Percentiles rank a stretch among this genome's conserved stretches.
Evolutionary conservation across 495 filamentous ascomycete species (phyloP).

Genomic region (Lineolata rhizophorae): DNA sequence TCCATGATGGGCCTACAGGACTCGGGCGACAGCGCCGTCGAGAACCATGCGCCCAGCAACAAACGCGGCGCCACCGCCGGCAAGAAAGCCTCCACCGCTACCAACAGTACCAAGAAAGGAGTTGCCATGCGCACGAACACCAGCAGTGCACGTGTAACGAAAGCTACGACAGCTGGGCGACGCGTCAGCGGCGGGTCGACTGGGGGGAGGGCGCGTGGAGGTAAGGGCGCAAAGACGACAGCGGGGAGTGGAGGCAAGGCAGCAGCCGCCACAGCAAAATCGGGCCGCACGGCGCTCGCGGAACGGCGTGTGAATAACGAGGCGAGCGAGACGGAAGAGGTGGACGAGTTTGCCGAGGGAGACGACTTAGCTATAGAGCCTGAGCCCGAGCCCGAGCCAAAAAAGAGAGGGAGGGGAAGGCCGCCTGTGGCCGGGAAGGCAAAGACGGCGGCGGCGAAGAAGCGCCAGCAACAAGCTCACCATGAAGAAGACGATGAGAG

Average conservation of each 20-base stretch:
- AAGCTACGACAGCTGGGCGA: constrained; percentile 9
- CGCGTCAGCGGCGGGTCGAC: constrained; percentile 11
- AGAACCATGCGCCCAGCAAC: too few species aligned
- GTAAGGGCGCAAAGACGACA: too few species aligned
- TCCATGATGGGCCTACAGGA: neutral
- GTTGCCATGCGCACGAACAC: neutral
- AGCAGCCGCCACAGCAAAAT: constrained; percentile 10
- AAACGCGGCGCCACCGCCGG: neutral
- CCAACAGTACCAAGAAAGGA: neutral
- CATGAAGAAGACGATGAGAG: too few species aligned
- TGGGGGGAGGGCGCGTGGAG: too few species aligned
- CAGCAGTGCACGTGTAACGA: constrained; percentile 5
- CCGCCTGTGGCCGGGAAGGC: constrained; percentile 1
- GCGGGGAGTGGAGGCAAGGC: too few species aligned
- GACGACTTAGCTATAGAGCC: neutral
- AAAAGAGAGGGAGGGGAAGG: constrained; percentile 5
- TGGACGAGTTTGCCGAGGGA: constrained; percentile 22
- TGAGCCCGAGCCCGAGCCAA: constrained; percentile 16
- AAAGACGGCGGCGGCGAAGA: constrained; percentile 1
- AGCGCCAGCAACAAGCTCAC: neutral
- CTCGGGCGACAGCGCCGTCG: neutral
- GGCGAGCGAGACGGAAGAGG: constrained; percentile 29
- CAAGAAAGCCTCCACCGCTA: neutral
- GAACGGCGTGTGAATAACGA: constrained; percentile 28
- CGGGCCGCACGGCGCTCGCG: constrained; percentile 23